A percentile compares a stretch with the other conserved stretches of the same genome.
Conservation (phyloP, 345 rosid species). For the Hibiscus trionum region DNA sequence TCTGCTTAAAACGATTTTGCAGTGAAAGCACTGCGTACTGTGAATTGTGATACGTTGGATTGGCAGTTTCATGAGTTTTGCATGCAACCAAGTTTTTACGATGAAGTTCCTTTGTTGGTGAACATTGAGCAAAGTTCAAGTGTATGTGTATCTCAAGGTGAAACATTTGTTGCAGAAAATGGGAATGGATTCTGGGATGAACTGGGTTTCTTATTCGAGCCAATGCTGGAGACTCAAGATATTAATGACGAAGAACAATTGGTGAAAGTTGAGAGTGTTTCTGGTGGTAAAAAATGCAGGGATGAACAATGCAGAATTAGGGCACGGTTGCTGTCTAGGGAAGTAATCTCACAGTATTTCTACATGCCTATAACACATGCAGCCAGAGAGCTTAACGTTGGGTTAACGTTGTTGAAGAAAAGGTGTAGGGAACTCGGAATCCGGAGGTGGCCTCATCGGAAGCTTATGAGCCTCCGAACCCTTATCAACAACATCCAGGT, state of each 20-base stretch:
- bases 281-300: not conserved
- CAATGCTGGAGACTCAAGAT: not conserved
- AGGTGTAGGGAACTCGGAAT: conserved; percentile 9
- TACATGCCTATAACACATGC: conserved; percentile 63
- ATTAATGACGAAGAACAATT: not conserved
- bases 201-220: conserved; percentile 14
- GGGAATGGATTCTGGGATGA: conserved; percentile 28
- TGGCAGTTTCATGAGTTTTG: conserved; percentile 22
- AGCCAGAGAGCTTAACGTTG: conserved; percentile 53
- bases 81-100: conserved; percentile 16
- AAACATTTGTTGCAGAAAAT: conserved; percentile 9
- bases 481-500: conserved; percentile 20
- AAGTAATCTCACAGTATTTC: conserved; percentile 32
- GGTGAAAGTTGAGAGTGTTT: conserved; percentile 12
- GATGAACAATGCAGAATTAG: conserved; percentile 1
- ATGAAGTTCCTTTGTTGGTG: conserved; percentile 19
- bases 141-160: too few relatives aligned
- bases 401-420: conserved; percentile 57
- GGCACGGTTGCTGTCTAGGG: conserved; percentile 26
- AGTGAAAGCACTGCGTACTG: conserved; percentile 14
- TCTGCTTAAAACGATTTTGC: not conserved
- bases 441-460: conserved; percentile 25
- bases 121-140: conserved; percentile 13
- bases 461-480: conserved; percentile 46
- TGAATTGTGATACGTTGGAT: conserved; percentile 1